phyloP scores from a whole-genome alignment of 768 basidiomycete genomes.

The Termitomyces sp. region DNA sequence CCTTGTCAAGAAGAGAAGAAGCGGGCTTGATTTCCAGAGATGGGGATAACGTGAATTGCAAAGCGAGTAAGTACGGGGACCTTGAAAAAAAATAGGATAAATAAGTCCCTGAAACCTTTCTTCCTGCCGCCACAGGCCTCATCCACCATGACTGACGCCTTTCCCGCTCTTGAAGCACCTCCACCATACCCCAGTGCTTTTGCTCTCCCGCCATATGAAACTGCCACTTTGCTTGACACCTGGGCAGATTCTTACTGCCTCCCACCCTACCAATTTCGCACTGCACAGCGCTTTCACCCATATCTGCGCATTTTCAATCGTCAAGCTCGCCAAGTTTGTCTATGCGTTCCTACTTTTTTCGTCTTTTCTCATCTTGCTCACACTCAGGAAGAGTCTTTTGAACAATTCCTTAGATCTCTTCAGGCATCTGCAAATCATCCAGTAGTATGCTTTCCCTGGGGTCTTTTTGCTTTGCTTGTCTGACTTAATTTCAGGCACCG shows the following conservation, averaged over 20 bases:
- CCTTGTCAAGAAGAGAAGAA: not conserved
- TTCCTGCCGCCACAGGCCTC: not conserved
- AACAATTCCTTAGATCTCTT: not conserved
- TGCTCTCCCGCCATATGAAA: conserved; percentile 5
- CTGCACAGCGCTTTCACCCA: conserved; percentile 11
- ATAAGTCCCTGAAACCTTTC: not conserved
- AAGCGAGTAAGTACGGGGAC: not conserved
- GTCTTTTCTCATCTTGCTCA: not conserved
- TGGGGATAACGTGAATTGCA: not conserved
- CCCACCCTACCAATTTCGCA: conserved; percentile 10
- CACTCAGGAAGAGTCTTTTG: not conserved
- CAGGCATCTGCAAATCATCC: not conserved
- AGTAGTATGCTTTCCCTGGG: not conserved
- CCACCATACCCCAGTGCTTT: conserved; percentile 1
- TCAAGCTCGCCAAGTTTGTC: not conserved
- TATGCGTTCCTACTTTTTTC: not conserved
- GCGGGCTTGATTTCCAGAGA: not conserved
- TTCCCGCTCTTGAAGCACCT: not conserved
- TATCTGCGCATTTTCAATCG: conserved; percentile 4
- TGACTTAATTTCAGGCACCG: not conserved
- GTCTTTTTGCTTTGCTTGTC: not conserved
- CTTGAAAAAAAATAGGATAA: not conserved
- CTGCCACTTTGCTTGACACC: conserved; percentile 2
- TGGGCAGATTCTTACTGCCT: conserved; percentile 13
- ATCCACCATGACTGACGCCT: not conserved